Base-by-base conservation (phyloP, 164 flowering plant species). In the Litsea cubeba region DNA sequence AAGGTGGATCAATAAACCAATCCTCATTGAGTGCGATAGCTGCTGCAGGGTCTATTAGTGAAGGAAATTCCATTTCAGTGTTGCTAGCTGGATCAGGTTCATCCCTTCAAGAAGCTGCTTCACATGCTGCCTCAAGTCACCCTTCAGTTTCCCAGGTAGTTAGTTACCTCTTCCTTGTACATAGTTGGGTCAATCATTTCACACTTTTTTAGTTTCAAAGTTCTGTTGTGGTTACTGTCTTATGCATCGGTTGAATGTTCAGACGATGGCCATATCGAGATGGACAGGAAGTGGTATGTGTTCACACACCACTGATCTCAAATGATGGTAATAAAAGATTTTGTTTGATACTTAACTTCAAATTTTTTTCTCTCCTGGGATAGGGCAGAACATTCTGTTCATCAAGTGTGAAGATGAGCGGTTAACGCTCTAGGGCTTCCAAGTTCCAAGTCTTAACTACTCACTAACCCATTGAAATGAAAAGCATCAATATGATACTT, bases 1-100 rank as follows among this genome's bases (percentile, higher is more conserved):
- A 92, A 76, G 87, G 87, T 28, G 94, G 97, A 11, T 72, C 74
- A 14, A 69, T 94, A 70, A 92, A 86, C 73, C 65, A 86, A 49
- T 79, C 86, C 62, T 82, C 91, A 3, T 5, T 92, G 70, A 86
- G 90, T 85, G 93, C 98, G 2, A 81, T 94, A 54, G 85, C 79
- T 67, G 98, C 98, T 80, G 95, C 98, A n/a, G 80, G 82, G 63
- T 77, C 82, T 46, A 72, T 92, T 25, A 72, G 87, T 24, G 82
- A 82, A 50, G 89, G 81, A 68, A 85, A 85, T 78, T 77, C 90
- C 12, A 78, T 94, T 76, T 89, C 97, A 23, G 2, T 94, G 76
- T 79, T 92, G 63, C 80, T 94, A 79, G 95, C 97, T 64, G 98
- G 98, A 2, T 86, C 94, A 1, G 97, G 98, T 74, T 79, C 91